Evolutionary conservation across 192 early-diverging fungal species (phyloP).

Genomic region (Allomyces arbusculus): DNA sequence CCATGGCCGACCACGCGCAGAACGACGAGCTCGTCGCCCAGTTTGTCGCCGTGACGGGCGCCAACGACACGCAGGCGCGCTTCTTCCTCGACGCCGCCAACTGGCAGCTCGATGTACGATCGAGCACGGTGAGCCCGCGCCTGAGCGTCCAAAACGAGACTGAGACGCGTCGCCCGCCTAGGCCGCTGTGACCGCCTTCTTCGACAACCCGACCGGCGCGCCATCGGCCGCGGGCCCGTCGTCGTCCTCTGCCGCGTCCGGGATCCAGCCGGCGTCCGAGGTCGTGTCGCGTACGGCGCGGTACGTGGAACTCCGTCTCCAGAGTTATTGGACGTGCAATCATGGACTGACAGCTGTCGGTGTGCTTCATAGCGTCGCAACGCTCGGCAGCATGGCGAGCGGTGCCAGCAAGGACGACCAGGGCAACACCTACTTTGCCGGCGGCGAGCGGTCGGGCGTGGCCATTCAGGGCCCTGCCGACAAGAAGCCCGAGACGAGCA

Average conservation of each 20-base stretch:
- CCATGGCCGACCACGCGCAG: neutral
- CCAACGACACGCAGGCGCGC: constrained; percentile 2
- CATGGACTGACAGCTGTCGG: neutral
- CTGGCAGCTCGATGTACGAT: constrained; percentile 1
- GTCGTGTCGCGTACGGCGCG: neutral
- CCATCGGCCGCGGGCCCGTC: too few species aligned
- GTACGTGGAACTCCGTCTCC: neutral
- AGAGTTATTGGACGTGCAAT: neutral
- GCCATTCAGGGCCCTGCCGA: constrained; percentile 24
- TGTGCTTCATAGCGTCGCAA: constrained; percentile 2
- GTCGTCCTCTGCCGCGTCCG: neutral
- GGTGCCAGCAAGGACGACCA: constrained; percentile 27
- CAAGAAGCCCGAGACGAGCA: constrained; percentile 19
- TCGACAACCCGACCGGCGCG: too few species aligned
- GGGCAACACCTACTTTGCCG: constrained; percentile 58
- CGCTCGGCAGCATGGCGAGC: constrained; percentile 5
- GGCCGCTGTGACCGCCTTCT: neutral
- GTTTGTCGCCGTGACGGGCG: constrained; percentile 5
- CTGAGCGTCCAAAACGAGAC: neutral
- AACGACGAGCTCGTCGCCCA: neutral
- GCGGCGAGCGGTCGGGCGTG: constrained; percentile 86
- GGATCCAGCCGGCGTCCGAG: neutral
- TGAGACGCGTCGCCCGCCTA: neutral
- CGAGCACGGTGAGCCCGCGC: too few species aligned
- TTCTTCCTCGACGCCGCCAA: constrained; percentile 10